Base-by-base conservation (phyloP, 2,329 filamentous ascomycete genomes). In the Colletotrichum phormii region DNA sequence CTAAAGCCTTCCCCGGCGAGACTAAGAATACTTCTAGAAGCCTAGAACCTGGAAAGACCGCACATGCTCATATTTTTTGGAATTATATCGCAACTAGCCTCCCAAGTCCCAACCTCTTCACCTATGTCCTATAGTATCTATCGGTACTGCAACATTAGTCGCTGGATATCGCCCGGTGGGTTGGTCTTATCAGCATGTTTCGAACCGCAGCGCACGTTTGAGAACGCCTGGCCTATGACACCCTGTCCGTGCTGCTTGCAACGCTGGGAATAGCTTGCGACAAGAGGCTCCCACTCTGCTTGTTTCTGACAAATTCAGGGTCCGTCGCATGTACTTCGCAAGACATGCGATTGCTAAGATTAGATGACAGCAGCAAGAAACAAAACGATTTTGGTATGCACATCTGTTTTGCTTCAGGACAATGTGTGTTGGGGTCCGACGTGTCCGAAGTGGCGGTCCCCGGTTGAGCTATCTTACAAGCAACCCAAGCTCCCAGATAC, bases 201-300 rank as follows among this genome's bases (percentile, higher is more conserved):
- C 33, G 33, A 46, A 59, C 57, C 29, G 31, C 11, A 26, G 15
- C 49, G 22, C n/a, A 33, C 35, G 55, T 65, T 24, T 37, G 60
- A 65, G 60, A 64, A 71, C 55, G 37, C 49, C 35, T 71, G 71
- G 67, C 71, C 66, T 73, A 67, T 65, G 67, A 71, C 51, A 57
- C 24, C 29, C 35, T 15, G 49, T 60, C 66, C 49, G 55, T 71
- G 71, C 66, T 62, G 22, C 9, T 15, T 71, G 55, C 61, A 4
- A 65, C 67, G 46, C 71, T 71, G 49, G 60, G 67, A 71, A 73
- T 71, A 73, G 67, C 61, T 55, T 71, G 67, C 67, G 60, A 58
- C 71, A 33, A 33, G 70, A 53, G 29, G 22, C 33, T 71, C 29
- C 35, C 35, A 65, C 66, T 65, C 67, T 57, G 29, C 29, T 24